Percentiles rank a stretch among this genome's conserved stretches.
These are phyloP conservation scores for Aspergillus panamensis DNA, from an alignment of 495 filamentous ascomycete species.

Conservation along the genomic window DNA sequence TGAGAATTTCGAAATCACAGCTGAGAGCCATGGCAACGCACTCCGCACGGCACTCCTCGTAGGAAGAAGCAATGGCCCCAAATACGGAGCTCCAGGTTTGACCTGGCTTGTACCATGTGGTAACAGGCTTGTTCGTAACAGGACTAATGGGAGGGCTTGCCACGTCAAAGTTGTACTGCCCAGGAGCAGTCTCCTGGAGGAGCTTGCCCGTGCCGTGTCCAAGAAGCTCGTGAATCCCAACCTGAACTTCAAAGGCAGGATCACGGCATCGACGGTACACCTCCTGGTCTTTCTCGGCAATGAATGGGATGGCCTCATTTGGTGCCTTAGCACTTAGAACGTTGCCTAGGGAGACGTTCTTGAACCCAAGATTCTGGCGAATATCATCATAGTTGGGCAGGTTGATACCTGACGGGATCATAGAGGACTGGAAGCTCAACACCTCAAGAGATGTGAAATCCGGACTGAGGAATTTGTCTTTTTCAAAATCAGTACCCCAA, in stretches of 20 bases:
- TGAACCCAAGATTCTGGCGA: slow-evolving; percentile 91
- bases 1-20: slow-evolving; percentile 82
- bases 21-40: slow-evolving; percentile 90
- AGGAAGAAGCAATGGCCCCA: slow-evolving; percentile 76
- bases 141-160: slow-evolving; percentile 77
- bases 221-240: slow-evolving; percentile 91
- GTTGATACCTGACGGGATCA: slow-evolving; percentile 78
- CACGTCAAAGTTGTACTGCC: slow-evolving; percentile 81
- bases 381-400: slow-evolving; percentile 94
- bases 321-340: slow-evolving; percentile 86
- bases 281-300: slow-evolving; percentile 65
- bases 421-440: slow-evolving; percentile 69
- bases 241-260: slow-evolving; percentile 88
- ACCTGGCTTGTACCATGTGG: slow-evolving; percentile 86
- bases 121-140: slow-evolving; percentile 68
- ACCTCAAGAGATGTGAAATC: slow-evolving; percentile 91
- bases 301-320: slow-evolving; percentile 86
- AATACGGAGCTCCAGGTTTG: slow-evolving; percentile 95
- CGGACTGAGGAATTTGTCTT: slow-evolving; percentile 88
- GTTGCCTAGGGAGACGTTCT: slow-evolving; percentile 92
- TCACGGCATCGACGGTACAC: slow-evolving; percentile 80
- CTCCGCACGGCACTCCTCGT: slow-evolving; percentile 82
- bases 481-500: slow-evolving; percentile 87
- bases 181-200: slow-evolving; percentile 79
- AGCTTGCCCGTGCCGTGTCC: slow-evolving; percentile 96